Conservation (phyloP, 2,329 filamentous ascomycete genomes). For the Xylariaceae sp. region DNA sequence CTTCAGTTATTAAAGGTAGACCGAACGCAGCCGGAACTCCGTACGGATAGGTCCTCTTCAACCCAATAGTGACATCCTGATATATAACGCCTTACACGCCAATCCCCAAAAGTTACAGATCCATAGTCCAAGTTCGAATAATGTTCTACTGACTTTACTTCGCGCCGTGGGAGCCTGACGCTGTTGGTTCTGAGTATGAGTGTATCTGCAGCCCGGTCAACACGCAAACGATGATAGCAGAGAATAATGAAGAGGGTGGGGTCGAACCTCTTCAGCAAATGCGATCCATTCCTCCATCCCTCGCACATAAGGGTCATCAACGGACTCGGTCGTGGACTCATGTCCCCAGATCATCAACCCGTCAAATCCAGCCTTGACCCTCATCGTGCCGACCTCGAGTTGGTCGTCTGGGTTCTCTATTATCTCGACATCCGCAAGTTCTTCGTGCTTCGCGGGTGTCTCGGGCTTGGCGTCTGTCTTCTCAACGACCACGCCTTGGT, state of each 20-base stretch:
- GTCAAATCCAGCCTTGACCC: slow-evolving; percentile 64
- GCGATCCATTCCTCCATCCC: slow-evolving; percentile 75
- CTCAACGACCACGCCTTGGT: slow-evolving; percentile 58
- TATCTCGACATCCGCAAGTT: slow-evolving; percentile 37
- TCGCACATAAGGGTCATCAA: slow-evolving; percentile 64
- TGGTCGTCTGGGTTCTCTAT: slow-evolving; percentile 41
- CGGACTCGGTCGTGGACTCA: slow-evolving; percentile 57
- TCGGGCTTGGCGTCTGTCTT: slow-evolving; percentile 37
- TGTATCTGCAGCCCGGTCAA: slow-evolving; percentile 31
- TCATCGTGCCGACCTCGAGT: slow-evolving; percentile 50
- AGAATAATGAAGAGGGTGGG: background rate
- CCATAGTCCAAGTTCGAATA: background rate
- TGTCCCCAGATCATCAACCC: slow-evolving; percentile 80
- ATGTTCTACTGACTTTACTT: slow-evolving; percentile 1
- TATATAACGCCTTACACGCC: no score
- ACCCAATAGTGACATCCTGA: no score
- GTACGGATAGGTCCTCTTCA: no score
- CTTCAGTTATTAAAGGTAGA: no score
- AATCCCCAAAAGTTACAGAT: no score
- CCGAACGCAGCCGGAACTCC: no score
- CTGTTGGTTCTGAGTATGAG: slow-evolving; percentile 32
- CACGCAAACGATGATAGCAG: background rate
- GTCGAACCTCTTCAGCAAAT: slow-evolving; percentile 58
- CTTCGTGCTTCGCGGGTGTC: slow-evolving; percentile 23
- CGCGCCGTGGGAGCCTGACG: slow-evolving; percentile 4